Percentiles rank a stretch among this genome's conserved stretches.
Evolutionary conservation across 2,329 filamentous ascomycete genomes (phyloP).

Genomic region (Metarhizium guizhouense): DNA sequence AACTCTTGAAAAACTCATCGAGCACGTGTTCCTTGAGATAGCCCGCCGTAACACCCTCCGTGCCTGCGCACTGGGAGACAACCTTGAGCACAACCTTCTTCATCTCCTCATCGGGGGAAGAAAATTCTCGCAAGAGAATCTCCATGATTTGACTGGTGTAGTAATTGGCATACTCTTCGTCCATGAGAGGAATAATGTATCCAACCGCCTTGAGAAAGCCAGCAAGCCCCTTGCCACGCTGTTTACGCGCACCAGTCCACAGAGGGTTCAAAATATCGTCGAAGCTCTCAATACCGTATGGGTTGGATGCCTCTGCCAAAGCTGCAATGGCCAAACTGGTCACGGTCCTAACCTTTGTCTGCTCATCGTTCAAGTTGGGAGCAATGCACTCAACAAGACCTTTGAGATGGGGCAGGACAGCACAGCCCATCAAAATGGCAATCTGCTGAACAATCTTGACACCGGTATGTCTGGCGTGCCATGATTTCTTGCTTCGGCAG

Average conservation of each 20-base stretch:
- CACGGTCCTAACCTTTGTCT: constrained; percentile 94
- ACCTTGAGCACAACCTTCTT: constrained; percentile 99
- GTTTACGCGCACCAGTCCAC: constrained; percentile 93
- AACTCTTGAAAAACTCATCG: constrained; percentile 96
- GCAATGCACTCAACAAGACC: constrained; percentile 94
- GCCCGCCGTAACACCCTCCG: constrained; percentile 85
- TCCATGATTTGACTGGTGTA: constrained; percentile 99
- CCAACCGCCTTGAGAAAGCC: constrained; percentile 96
- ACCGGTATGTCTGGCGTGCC: constrained; percentile 95
- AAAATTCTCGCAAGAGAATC: constrained; percentile 89
- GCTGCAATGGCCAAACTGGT: constrained; percentile 92
- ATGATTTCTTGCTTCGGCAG: constrained; percentile 96
- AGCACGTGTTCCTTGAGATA: constrained; percentile 95
- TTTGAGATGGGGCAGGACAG: constrained; percentile 89
- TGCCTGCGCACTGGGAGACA: constrained; percentile 88
- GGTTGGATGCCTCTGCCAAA: constrained; percentile 89
- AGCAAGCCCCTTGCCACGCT: constrained; percentile 90
- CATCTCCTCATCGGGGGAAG: constrained; percentile 98
- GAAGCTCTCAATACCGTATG: constrained; percentile 98
- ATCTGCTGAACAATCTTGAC: constrained; percentile 99
- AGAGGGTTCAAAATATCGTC: constrained; percentile 95
- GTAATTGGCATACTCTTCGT: constrained; percentile 98
- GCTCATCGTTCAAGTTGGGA: constrained; percentile 92
- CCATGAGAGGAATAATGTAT: constrained; percentile 97
- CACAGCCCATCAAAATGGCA: constrained; percentile 96